These are phyloP conservation scores for Cutaneotrichosporon arboriforme DNA, from an alignment of 1,284 basidiomycete genomes.

Conservation along the genomic window DNA sequence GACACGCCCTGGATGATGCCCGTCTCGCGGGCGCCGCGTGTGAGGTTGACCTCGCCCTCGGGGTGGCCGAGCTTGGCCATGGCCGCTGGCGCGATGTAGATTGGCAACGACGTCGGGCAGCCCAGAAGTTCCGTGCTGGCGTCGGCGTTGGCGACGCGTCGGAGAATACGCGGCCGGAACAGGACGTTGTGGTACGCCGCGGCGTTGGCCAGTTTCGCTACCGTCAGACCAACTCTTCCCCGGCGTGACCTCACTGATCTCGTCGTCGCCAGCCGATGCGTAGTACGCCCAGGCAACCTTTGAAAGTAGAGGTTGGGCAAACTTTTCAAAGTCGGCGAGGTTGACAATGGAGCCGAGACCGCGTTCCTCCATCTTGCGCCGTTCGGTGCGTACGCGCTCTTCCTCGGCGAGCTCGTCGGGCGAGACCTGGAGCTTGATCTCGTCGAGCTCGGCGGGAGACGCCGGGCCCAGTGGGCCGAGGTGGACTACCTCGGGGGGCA, in stretches of 20 bases:
- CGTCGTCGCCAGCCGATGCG: conserved; percentile 73
- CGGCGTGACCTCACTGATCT: conserved; percentile 57
- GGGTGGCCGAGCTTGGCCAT: conserved; percentile 89
- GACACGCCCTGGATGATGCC: conserved; percentile 71
- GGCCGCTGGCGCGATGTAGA: conserved; percentile 81
- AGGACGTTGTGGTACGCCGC: conserved; percentile 72
- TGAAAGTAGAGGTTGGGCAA: conserved; percentile 59
- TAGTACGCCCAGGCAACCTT: conserved; percentile 76
- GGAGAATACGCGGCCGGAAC: conserved; percentile 74
- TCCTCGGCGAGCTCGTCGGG: conserved; percentile 36
- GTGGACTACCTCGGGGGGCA: conserved; percentile 32
- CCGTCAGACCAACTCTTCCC: not conserved
- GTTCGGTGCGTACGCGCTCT: conserved; percentile 25
- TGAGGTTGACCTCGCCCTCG: conserved; percentile 80
- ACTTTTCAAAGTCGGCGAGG: conserved; percentile 50
- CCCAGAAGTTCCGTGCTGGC: conserved; percentile 72
- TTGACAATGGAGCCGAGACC: conserved; percentile 40
- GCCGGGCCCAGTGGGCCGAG: conserved; percentile 25
- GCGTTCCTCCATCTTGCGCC: conserved; percentile 36
- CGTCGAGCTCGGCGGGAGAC: conserved; percentile 30
- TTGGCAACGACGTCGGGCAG: conserved; percentile 64
- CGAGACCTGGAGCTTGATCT: conserved; percentile 31
- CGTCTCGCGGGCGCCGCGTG: conserved; percentile 62
- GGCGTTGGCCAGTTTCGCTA: conserved; percentile 57
- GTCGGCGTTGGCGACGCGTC: conserved; percentile 63